Conservation (phyloP, 805 yeast genomes). For the Maudiozyma serrabonitensis region DNA sequence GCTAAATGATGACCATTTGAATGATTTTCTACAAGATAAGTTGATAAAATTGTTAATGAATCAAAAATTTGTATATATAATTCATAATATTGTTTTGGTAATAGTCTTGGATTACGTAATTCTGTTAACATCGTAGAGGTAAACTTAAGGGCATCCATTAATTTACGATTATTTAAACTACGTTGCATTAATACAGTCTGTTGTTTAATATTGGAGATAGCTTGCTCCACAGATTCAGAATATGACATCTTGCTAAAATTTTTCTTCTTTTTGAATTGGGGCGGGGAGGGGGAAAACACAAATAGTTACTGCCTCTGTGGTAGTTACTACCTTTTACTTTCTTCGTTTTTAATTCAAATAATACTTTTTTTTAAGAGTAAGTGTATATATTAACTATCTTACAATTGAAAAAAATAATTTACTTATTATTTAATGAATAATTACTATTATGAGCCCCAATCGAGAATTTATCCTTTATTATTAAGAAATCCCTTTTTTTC, state of each 20-base stretch:
- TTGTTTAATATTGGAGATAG: conserved; percentile 40
- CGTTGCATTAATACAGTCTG: conserved; percentile 71
- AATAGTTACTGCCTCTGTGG: no score
- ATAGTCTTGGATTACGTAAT: conserved; percentile 58
- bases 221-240: conserved; percentile 21
- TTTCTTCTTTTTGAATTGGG: no score
- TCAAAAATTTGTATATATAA: conserved; percentile 78
- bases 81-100: conserved; percentile 86
- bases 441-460: not conserved
- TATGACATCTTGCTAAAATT: conserved; percentile 14
- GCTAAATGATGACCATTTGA: conserved; percentile 55
- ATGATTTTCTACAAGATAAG: conserved; percentile 57
- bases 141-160: conserved; percentile 83
- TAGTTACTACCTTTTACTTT: no score
- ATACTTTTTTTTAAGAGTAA: no score
- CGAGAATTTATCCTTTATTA: not conserved
- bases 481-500: no score
- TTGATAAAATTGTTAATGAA: conserved; percentile 59
- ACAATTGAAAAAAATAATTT: not conserved
- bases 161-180: conserved; percentile 54
- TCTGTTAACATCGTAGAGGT: conserved; percentile 76
- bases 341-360: not conserved
- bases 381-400: no score
- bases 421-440: no score
- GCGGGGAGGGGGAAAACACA: no score